Evolutionary conservation across 768 basidiomycete species (phyloP).

Genomic region (Boletus pseudopeckii): DNA sequence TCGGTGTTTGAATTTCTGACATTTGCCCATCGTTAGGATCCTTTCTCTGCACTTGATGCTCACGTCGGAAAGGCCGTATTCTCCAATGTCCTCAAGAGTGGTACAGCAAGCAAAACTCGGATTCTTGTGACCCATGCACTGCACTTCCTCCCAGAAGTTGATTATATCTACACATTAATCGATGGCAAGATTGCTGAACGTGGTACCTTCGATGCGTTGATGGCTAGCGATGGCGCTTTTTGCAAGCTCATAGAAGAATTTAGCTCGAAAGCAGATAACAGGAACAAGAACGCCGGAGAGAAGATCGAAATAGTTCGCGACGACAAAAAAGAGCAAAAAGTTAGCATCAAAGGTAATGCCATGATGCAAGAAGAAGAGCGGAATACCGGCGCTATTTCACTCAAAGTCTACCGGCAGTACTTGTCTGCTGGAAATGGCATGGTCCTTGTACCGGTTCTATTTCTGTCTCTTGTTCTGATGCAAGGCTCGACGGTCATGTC

Average conservation of each 20-base stretch:
- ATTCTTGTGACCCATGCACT: constrained; percentile 90
- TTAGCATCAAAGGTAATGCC: constrained; percentile 40
- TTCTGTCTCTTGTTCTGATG: constrained; percentile 57
- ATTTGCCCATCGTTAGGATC: constrained; percentile 46
- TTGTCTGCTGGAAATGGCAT: constrained; percentile 64
- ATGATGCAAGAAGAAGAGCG: constrained; percentile 87
- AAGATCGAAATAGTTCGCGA: constrained; percentile 27
- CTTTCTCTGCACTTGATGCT: constrained; percentile 87
- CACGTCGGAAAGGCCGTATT: constrained; percentile 89
- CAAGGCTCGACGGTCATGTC: constrained; percentile 72
- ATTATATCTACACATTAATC: constrained; percentile 77
- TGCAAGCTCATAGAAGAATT: constrained; percentile 74
- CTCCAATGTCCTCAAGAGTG: constrained; percentile 73
- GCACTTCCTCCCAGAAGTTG: constrained; percentile 84
- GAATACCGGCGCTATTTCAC: constrained; percentile 57
- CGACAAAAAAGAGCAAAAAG: constrained; percentile 35
- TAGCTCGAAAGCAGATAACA: constrained; percentile 56
- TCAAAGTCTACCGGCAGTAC: constrained; percentile 46
- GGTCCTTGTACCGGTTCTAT: constrained; percentile 61
- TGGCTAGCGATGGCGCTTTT: constrained; percentile 63
- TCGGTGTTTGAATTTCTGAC: neutral
- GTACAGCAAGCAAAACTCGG: constrained; percentile 66
- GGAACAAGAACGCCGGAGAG: constrained; percentile 38
- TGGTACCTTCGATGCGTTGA: constrained; percentile 75
- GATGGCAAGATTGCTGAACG: constrained; percentile 77